Evolutionary conservation across 2,329 filamentous ascomycete genomes (phyloP).

Genomic region (Trichothecium sympodiale): DNA sequence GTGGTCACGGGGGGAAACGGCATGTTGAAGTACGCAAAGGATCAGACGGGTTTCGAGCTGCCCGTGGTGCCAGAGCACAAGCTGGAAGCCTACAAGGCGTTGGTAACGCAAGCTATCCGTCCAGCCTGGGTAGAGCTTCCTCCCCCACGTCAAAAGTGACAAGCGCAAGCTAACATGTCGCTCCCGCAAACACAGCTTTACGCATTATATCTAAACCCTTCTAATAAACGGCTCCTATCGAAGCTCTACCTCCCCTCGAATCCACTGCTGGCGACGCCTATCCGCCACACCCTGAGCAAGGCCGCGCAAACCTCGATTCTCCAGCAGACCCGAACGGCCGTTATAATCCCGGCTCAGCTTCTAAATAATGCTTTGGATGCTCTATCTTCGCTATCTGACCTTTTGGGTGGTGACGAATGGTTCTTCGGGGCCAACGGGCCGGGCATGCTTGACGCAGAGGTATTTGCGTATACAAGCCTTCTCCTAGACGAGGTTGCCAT

Average conservation of each 20-base stretch:
- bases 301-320: constrained; percentile 68
- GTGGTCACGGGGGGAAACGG: constrained; percentile 31
- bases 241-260: constrained; percentile 62
- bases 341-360: constrained; percentile 22
- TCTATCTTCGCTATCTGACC: constrained; percentile 31
- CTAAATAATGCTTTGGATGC: constrained; percentile 33
- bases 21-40: constrained; percentile 57
- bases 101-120: constrained; percentile 68
- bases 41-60: constrained; percentile 23
- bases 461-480: constrained; percentile 84
- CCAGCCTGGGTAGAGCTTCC: constrained; percentile 69
- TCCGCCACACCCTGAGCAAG: constrained; percentile 54
- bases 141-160: no score
- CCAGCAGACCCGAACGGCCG: constrained; percentile 38
- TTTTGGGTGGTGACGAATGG: constrained; percentile 29
- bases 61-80: constrained; percentile 21
- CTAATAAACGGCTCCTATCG: constrained; percentile 58
- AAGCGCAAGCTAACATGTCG: no score
- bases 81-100: constrained; percentile 65
- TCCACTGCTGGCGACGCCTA: constrained; percentile 49
- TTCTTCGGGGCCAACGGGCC: constrained; percentile 44
- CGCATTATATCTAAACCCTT: constrained; percentile 63
- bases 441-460: constrained; percentile 71
- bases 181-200: constrained; percentile 51
- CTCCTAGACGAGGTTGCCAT: constrained; percentile 51